Evolutionary conservation across 2,329 filamentous ascomycete genomes (phyloP), one percentile per base, ranked within the genome.

Genomic region (Verticillium albo-atrum): DNA sequence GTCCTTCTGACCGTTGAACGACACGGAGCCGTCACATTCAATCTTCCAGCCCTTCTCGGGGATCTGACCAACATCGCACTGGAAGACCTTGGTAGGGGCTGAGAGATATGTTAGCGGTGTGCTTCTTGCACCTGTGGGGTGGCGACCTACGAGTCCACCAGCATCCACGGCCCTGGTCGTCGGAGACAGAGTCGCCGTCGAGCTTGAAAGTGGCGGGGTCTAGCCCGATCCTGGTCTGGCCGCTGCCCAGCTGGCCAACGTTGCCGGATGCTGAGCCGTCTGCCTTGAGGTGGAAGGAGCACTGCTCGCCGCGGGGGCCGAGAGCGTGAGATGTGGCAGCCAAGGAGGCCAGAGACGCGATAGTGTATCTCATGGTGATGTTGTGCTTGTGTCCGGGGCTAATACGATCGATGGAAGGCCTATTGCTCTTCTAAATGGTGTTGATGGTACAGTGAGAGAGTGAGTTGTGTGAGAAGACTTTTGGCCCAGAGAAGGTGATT

Each of bases 201-300:
- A 89, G 78, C 60, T 79, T 85, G 68, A 83, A 89, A 9, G 78
- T 75, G 15, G 78, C 78, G 54, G 77, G 67, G 4, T 72, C 63
- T 14, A 83, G 70, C 25, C 73, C 74, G 50, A 81, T 80, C 37
- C 82, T 81, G 52, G 87, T 78, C 73, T 89, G 87, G 9, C 88
- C 87, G 69, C 88, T 84, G 57, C 62, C 66, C 37, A 89, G 76
- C 68, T 89, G 82, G 12, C 84, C 86, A 50, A 89, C 74, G 4
- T 75, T 69, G n/a, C 85, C 84, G 30, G 77, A 75, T 20, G 74
- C 71, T 59, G 73, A 76, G 20, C 82, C 82, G 37, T 75, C 75
- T 35, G 82, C 79, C 4, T 73, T 77, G 35, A 88, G 67, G 60
- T 78, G 74, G 71, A 88, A 86, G 63, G 78, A 79, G 67, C 42